A percentile compares a stretch with the other conserved stretches of the same genome.
These are phyloP conservation scores for Barbatosphaeria neglecta DNA, from an alignment of 495 filamentous ascomycete species.

Conservation along the genomic window DNA sequence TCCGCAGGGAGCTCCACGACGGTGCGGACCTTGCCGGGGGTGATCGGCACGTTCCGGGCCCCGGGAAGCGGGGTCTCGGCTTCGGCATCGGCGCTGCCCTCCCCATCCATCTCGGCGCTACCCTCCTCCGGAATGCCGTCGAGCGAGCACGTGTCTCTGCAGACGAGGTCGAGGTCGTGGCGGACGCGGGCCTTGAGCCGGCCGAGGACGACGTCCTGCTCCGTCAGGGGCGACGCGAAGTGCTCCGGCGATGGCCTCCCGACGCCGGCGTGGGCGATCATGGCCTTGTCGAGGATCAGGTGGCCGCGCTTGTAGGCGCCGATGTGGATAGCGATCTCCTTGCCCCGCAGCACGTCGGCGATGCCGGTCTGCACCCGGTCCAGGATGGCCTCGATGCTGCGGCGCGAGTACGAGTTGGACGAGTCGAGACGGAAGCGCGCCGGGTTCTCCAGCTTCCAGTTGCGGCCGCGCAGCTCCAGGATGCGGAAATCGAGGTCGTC, in stretches of 20 bases:
- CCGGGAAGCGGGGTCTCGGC: not conserved
- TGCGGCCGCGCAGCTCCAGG: conserved; percentile 25
- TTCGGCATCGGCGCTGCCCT: not conserved
- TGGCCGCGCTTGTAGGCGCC: conserved; percentile 34
- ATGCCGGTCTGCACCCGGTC: conserved; percentile 35
- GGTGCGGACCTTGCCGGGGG: too few species aligned
- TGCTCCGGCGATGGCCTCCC: conserved; percentile 7
- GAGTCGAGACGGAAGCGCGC: conserved; percentile 21
- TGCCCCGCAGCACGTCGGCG: conserved; percentile 30
- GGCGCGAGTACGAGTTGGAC: conserved; percentile 18
- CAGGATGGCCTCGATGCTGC: conserved; percentile 26
- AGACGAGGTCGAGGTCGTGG: conserved; percentile 30
- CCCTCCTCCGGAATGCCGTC: conserved; percentile 24
- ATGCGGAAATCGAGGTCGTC: conserved; percentile 32
- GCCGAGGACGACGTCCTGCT: conserved; percentile 11
- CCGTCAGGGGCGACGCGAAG: conserved; percentile 10
- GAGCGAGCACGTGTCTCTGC: conserved; percentile 31
- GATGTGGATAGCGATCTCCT: conserved; percentile 28
- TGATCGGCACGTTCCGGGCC: too few species aligned
- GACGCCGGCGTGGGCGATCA: conserved; percentile 24
- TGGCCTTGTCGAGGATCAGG: conserved; percentile 32
- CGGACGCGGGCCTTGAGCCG: conserved; percentile 26
- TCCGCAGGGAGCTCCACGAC: not conserved
- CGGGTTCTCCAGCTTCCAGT: conserved; percentile 27
- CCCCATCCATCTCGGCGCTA: too few species aligned